phyloP scores from a whole-genome alignment of 2,329 filamentous ascomycete genomes.

The Sporothrix euskadiensis region DNA sequence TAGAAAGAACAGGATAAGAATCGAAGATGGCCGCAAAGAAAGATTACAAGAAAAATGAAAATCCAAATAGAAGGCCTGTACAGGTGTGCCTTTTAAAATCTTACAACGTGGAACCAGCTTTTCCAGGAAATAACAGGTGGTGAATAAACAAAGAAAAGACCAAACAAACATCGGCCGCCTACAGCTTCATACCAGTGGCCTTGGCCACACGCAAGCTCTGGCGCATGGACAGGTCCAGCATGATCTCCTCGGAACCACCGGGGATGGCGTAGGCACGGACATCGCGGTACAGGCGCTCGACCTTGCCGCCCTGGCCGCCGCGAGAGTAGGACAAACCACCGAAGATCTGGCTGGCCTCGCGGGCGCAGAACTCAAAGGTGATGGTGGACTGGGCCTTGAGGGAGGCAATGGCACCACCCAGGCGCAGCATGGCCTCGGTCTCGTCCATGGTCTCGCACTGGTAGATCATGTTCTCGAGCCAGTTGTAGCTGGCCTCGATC shows the following conservation, averaged over 20 bases:
- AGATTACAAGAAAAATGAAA: neutral
- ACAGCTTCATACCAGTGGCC: constrained; percentile 94
- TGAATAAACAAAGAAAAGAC: neutral
- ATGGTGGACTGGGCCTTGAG: constrained; percentile 92
- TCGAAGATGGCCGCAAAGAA: neutral
- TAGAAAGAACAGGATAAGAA: constrained; percentile 3
- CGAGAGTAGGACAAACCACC: constrained; percentile 89
- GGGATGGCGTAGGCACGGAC: constrained; percentile 96
- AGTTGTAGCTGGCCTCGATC: constrained; percentile 95
- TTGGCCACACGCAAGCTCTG: constrained; percentile 78
- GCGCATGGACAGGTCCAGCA: constrained; percentile 93
- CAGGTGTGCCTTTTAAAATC: constrained; percentile 15
- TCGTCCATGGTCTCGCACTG: constrained; percentile 93
- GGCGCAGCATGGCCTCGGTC: constrained; percentile 91
- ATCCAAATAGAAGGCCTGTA: neutral
- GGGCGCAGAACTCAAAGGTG: constrained; percentile 96
- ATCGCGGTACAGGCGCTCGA: constrained; percentile 92
- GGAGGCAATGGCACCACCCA: constrained; percentile 89
- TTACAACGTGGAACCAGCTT: constrained; percentile 21
- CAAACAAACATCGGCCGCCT: constrained; percentile 35
- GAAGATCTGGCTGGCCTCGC: constrained; percentile 96
- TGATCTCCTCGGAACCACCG: constrained; percentile 95
- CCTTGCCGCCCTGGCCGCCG: constrained; percentile 91
- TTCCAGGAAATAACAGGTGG: neutral
- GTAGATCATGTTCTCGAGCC: constrained; percentile 93